phyloP scores from a whole-genome alignment of 2,329 filamentous ascomycete species.

The Thermomyces lanuginosus region DNA sequence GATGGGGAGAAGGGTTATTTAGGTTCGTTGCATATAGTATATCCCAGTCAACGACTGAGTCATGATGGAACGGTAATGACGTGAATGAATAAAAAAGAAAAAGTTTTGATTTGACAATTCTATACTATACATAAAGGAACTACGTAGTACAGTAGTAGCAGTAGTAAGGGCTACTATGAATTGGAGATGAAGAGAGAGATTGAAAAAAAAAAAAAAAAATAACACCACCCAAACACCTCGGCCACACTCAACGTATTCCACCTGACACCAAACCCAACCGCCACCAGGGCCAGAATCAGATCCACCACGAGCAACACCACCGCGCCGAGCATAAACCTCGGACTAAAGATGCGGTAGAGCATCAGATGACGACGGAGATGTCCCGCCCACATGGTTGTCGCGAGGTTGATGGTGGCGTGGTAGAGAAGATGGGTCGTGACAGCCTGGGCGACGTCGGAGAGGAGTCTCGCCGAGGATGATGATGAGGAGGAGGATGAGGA shows the following conservation, averaged over 20 bases:
- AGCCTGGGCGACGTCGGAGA: constrained; percentile 55
- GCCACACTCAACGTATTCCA: constrained; percentile 62
- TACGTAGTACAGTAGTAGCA: too few relatives aligned
- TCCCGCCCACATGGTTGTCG: constrained; percentile 81
- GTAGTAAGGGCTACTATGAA: too few relatives aligned
- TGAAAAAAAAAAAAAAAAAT: constrained; percentile 1
- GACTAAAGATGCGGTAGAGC: constrained; percentile 87
- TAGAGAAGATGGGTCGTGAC: constrained; percentile 63
- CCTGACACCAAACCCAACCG: constrained; percentile 52
- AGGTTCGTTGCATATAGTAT: too few relatives aligned
- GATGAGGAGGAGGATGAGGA: constrained; percentile 7
- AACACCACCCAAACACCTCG: constrained; percentile 73
- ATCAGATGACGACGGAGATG: constrained; percentile 82
- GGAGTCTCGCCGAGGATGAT: constrained; percentile 24
- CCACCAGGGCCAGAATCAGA: constrained; percentile 51
- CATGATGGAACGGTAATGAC: too few relatives aligned
- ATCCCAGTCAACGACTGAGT: too few relatives aligned
- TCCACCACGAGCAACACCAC: constrained; percentile 60
- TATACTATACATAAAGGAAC: too few relatives aligned
- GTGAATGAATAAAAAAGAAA: too few relatives aligned
- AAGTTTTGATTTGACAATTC: too few relatives aligned
- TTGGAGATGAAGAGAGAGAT: too few relatives aligned
- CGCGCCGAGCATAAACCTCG: constrained; percentile 73
- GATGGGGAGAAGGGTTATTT: too few relatives aligned
- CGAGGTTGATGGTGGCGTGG: constrained; percentile 65